Evolutionary conservation across 129 eudicot species (phyloP).

Genomic region (Oenanthe sinensis): DNA sequence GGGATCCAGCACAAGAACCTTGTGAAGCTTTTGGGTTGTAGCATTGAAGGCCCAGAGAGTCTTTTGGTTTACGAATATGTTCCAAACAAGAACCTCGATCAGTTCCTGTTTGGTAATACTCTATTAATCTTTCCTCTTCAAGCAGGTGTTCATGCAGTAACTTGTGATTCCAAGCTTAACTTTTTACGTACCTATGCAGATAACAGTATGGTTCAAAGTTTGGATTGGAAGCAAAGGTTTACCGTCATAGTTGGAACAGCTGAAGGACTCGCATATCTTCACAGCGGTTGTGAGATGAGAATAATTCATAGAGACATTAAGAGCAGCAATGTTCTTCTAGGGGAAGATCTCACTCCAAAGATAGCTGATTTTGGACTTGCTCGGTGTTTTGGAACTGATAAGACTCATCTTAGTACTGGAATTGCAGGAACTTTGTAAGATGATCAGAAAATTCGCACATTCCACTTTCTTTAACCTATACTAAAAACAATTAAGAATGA

Average conservation of each 20-base stretch:
- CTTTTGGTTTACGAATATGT: conserved; percentile 8
- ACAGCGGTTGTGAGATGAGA: neutral
- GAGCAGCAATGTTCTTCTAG: conserved; percentile 8
- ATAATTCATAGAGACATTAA: conserved; percentile 7
- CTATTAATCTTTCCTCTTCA: neutral
- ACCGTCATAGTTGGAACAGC: conserved; percentile 3
- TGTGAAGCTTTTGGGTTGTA: conserved; percentile 10
- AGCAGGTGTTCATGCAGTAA: neutral
- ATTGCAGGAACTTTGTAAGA: conserved; percentile 3
- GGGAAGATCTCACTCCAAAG: conserved; percentile 1
- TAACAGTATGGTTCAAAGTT: neutral
- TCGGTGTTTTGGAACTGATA: conserved; percentile 5
- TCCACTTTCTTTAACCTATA: neutral
- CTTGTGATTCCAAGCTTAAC: neutral
- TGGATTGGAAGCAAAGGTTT: conserved; percentile 8
- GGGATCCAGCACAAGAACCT: conserved; percentile 11
- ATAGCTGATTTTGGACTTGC: conserved; percentile 10
- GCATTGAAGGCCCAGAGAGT: conserved; percentile 6
- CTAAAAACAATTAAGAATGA: neutral
- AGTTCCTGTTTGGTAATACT: conserved; percentile 6
- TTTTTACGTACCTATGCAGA: neutral
- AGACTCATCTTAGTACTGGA: conserved; percentile 9
- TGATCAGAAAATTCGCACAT: neutral
- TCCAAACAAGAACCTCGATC: conserved; percentile 3
- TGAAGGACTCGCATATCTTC: conserved; percentile 4